Base-by-base conservation (phyloP, 2,329 filamentous ascomycete genomes). In the Diaporthe vaccinii region DNA sequence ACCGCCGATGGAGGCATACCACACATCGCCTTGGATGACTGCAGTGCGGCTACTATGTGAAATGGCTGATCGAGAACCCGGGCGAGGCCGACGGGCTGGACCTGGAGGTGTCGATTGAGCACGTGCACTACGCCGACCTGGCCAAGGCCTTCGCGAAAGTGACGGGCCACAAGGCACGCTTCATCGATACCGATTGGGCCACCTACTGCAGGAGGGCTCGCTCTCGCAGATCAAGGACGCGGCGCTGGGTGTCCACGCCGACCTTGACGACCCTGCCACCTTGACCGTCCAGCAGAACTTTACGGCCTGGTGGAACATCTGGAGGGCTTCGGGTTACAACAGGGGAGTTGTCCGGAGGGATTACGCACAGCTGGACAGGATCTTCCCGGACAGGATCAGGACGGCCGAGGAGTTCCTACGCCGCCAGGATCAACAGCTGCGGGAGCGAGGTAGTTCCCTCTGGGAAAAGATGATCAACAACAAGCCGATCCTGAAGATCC, bases 31-130 rank as follows among this genome's bases (percentile, higher is more conserved):
- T 83, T 89, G 3, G 86, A 87, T 31, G 87, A 89, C 78, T 87
- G 85, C 75, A 86, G 83, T 87, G 85, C 75, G 87, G 83, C 8
- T 77, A 83, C 49, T 89, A 88, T 76, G 86, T 84, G 20, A 82
- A 85, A 25, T 89, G 85, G 85, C 80, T 89, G 1, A 88, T 89
- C 70, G 87, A 89, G 75, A 79, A 89, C 77, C 82, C 82, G 0
- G 81, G 83, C 10, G 81, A 83, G 28, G 82, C 85, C 0, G 85
- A 85, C 70, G 87, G 87, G 0, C 78, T 88, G 79, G 82, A 89
- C 72, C 84, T 89, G 12, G 81, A 85, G 53, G 84, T 87, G 0
- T 83, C 84, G 1, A 85, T 81, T 62, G 81, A 79, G 25, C 81
- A 82, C 65, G 76, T 81, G n/a, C 59, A 59, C 39, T 82, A 80